Base-by-base conservation (phyloP, 1,139 yeast genomes). In the Protomyces lactucae-debilis region DNA sequence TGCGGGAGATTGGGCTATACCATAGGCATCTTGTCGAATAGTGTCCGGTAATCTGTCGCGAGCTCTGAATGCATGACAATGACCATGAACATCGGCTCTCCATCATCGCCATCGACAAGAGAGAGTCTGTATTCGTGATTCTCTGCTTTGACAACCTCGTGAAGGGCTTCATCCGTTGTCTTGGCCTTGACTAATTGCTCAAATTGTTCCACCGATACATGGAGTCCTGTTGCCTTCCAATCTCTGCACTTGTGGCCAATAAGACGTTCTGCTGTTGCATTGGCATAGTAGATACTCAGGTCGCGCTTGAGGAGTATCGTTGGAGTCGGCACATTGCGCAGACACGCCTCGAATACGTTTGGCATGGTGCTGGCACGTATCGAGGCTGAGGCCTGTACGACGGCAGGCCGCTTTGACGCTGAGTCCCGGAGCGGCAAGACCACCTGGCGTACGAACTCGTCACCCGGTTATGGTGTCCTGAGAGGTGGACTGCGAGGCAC, bases 21-120 rank as follows among this genome's bases (percentile, higher is more conserved):
- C 40, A 59, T 32, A 25, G 63, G 63, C 35, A 59, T 21, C 8
- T 55, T 37, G 35, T 59, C 48, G 23, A 39, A 59, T 14, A 59
- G 12, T 10, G 63, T 39, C 28, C 63, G 63, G 18, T 23, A 57
- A 28, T 57, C 55, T 18, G 51, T 37, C 35, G 39, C 51, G 16
- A 57, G 55, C 5, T 57, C 61, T n/a, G 48, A 25, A 25, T 57
- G 55, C 48, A 43, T 43, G 23, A 43, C 48, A n/a, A 43, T 21
- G 23, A 43, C 48, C 48, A 43, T 43, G 3, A 43, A 16, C 23
- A 43, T n/a, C 25, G 12, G 8, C 12, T 43, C 48, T 4, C 18
- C 25, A 9, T 43, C 12, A n/a, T 43, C 48, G 21, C 48, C 25
- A 10, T 43, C 48, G 18, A 43, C 18, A 8, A 43, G 12, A 9